phyloP scores from a whole-genome alignment of 352 stramenopile species.

The Phytopythium mirpurense region DNA sequence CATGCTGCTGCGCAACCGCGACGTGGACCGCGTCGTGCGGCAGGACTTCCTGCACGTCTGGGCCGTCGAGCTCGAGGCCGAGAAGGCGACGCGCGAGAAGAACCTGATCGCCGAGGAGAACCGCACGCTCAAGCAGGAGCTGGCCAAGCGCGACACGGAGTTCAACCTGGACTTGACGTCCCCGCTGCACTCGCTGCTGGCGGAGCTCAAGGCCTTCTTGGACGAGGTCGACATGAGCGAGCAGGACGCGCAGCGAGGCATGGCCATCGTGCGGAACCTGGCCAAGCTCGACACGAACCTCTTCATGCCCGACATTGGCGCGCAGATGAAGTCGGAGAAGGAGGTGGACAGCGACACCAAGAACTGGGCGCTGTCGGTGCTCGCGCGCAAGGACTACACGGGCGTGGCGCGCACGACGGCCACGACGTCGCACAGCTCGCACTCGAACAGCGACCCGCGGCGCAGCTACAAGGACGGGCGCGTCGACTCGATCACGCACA shows the following conservation, averaged over 20 bases:
- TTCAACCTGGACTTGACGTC: constrained; percentile 76
- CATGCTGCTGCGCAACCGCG: constrained; percentile 68
- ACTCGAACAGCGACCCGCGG: constrained; percentile 61
- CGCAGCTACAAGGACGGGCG: constrained; percentile 49
- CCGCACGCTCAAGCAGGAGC: constrained; percentile 67
- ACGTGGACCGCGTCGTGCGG: constrained; percentile 72
- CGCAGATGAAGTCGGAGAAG: constrained; percentile 77
- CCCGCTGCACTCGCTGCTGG: constrained; percentile 59
- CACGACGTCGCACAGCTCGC: constrained; percentile 60
- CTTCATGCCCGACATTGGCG: constrained; percentile 75
- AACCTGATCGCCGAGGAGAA: constrained; percentile 83
- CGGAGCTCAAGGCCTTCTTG: constrained; percentile 73
- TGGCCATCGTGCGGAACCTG: constrained; percentile 61
- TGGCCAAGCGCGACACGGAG: constrained; percentile 64
- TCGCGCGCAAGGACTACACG: constrained; percentile 70
- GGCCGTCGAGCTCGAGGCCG: constrained; percentile 65
- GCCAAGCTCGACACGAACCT: constrained; percentile 78
- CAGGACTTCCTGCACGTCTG: constrained; percentile 80
- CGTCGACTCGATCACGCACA: constrained; percentile 11
- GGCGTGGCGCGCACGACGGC: constrained; percentile 41
- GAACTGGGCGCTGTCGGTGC: constrained; percentile 72
- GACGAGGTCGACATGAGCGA: constrained; percentile 65
- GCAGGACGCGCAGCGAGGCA: constrained; percentile 42
- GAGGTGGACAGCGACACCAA: constrained; percentile 81
- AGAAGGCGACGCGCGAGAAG: constrained; percentile 67